Evolutionary conservation across 106 monocot species (phyloP).

Genomic region (Allium cepa): DNA sequence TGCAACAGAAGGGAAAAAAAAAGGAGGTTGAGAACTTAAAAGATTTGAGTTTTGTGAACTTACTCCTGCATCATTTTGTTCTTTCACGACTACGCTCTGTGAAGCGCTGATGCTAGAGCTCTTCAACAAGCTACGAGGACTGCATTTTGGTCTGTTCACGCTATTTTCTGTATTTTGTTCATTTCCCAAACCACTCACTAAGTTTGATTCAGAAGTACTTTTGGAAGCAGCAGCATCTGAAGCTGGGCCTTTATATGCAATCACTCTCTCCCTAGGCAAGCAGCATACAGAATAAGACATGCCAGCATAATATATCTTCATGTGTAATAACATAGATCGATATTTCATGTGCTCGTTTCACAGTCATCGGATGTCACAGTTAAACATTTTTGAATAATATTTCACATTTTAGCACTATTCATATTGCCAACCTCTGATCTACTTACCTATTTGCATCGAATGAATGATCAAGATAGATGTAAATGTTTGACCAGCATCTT

Average conservation of each 20-base stretch:
- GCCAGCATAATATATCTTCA: not conserved
- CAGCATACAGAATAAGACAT: slow-evolving; percentile 2
- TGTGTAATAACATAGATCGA: not conserved
- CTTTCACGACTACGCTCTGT: slow-evolving; percentile 55
- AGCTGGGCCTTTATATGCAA: slow-evolving; percentile 29
- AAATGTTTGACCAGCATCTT: not conserved
- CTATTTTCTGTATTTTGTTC: slow-evolving; percentile 23
- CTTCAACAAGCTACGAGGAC: slow-evolving; percentile 63
- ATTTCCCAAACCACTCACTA: slow-evolving; percentile 25
- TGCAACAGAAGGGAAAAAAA: too few species aligned
- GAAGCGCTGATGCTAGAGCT: slow-evolving; percentile 91
- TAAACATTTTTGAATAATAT: not conserved
- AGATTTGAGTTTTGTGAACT: slow-evolving; percentile 14
- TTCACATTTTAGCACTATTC: not conserved
- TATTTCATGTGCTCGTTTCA: not conserved
- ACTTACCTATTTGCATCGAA: not conserved
- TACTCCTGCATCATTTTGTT: slow-evolving; percentile 44
- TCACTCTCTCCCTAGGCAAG: slow-evolving; percentile 60
- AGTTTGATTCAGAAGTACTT: slow-evolving; percentile 31
- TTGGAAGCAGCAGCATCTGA: slow-evolving; percentile 15
- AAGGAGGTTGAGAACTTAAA: too few species aligned
- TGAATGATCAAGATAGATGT: not conserved
- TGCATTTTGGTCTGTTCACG: slow-evolving; percentile 44
- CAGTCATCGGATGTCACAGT: not conserved
- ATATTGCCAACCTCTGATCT: not conserved